Evolutionary conservation across 1,139 yeast species (phyloP).

Genomic region (Nadsonia commutata): DNA sequence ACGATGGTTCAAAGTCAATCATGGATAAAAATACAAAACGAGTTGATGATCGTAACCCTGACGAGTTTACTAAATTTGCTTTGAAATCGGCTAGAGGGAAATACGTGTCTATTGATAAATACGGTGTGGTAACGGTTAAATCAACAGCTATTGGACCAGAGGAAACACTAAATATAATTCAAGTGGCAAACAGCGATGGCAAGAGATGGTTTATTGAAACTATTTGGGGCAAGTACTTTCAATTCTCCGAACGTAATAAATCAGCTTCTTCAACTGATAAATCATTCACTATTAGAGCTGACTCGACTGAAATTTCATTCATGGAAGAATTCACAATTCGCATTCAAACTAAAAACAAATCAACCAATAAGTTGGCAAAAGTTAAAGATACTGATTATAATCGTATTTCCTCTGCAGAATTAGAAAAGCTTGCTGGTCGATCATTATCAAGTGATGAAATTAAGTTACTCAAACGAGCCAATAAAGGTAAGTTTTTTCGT

Average conservation of each 20-base stretch:
- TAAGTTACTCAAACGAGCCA: slow-evolving; percentile 9
- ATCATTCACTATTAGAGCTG: slow-evolving; percentile 6
- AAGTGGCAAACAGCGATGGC: slow-evolving; percentile 11
- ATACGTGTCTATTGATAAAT: slow-evolving; percentile 20
- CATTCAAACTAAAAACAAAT: slow-evolving; percentile 2
- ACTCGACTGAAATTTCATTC: slow-evolving; percentile 9
- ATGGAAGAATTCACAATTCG: slow-evolving; percentile 7
- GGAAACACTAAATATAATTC: slow-evolving; percentile 22
- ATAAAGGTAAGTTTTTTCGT: slow-evolving; percentile 18
- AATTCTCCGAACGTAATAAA: slow-evolving; percentile 6
- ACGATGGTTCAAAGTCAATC: slow-evolving; percentile 4
- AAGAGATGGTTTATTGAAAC: slow-evolving; percentile 13
- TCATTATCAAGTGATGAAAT: slow-evolving; percentile 18
- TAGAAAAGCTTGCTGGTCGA: slow-evolving; percentile 12
- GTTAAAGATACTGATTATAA: background rate
- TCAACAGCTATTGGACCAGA: slow-evolving; percentile 27
- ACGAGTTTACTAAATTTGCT: slow-evolving; percentile 12
- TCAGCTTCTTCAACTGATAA: slow-evolving; percentile 5
- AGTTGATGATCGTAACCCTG: background rate
- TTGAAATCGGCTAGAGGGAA: slow-evolving; percentile 22
- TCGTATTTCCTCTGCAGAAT: slow-evolving; percentile 5
- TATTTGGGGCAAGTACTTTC: slow-evolving; percentile 11
- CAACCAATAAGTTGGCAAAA: background rate
- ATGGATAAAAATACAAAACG: slow-evolving; percentile 7
- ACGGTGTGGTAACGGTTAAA: slow-evolving; percentile 17